Percentiles rank a stretch among this genome's conserved stretches.
phyloP scores from a whole-genome alignment of 2,329 filamentous ascomycete genomes.

The Plenodomus biglobosus region DNA sequence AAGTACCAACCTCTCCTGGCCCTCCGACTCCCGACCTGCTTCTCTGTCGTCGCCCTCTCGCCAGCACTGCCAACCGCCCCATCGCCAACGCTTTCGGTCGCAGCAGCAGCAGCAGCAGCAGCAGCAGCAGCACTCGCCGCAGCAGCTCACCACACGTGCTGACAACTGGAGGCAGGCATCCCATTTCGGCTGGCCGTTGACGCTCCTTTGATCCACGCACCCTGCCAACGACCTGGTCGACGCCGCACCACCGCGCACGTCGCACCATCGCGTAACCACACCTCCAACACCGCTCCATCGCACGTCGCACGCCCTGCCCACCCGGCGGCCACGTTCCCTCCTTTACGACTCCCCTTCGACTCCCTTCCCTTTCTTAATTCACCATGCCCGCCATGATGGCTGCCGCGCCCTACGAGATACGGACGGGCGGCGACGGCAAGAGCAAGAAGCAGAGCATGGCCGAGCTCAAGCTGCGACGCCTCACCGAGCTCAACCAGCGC shows the following conservation, averaged over 20 bases:
- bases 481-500: slow-evolving; percentile 96
- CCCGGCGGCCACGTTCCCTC: slow-evolving; percentile 15
- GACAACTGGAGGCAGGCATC: slow-evolving; percentile 26
- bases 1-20: slow-evolving; percentile 22
- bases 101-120: slow-evolving; percentile 14
- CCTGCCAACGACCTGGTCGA: slow-evolving; percentile 24
- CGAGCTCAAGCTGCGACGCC: slow-evolving; percentile 90
- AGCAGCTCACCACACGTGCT: slow-evolving; percentile 28
- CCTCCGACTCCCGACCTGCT: slow-evolving; percentile 7
- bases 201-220: slow-evolving; percentile 38
- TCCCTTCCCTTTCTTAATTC: slow-evolving; percentile 9
- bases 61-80: slow-evolving; percentile 13
- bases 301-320: slow-evolving; percentile 22
- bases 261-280: slow-evolving; percentile 32
- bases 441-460: slow-evolving; percentile 99
- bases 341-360: slow-evolving; percentile 4
- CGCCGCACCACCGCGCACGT: slow-evolving; percentile 32
- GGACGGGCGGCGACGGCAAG: slow-evolving; percentile 66
- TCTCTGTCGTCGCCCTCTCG: neutral
- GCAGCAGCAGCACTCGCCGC: neutral
- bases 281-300: slow-evolving; percentile 19
- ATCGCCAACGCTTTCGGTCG: slow-evolving; percentile 22
- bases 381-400: slow-evolving; percentile 53
- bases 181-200: slow-evolving; percentile 33
- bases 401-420: slow-evolving; percentile 64